Conservation (phyloP, 306 rosid species). For the Trichosanthes truncata region DNA sequence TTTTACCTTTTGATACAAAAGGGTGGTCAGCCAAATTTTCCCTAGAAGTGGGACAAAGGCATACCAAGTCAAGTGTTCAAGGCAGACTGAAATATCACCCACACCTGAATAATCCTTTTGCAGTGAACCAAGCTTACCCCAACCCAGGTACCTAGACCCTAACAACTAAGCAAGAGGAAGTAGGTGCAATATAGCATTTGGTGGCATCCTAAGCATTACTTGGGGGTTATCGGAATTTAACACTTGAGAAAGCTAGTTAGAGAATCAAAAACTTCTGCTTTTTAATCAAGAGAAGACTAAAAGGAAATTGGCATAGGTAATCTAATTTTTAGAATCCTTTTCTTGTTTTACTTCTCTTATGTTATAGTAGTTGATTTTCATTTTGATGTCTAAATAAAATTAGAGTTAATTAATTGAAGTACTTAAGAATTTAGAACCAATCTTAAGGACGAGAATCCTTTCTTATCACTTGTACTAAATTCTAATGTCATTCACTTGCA, state of each 20-base stretch:
- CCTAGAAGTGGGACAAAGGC: background rate
- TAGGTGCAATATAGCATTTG: background rate
- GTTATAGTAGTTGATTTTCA: background rate
- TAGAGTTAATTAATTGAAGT: background rate
- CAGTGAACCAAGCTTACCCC: background rate
- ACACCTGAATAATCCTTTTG: background rate
- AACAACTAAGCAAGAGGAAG: background rate
- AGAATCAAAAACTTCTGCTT: background rate
- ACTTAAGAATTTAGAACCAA: background rate
- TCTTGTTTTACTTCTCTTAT: background rate
- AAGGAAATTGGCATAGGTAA: background rate
- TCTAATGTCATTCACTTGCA: background rate
- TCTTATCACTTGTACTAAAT: background rate
- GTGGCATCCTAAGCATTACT: background rate
- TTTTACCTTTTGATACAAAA: background rate
- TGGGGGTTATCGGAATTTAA: background rate
- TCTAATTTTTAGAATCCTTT: background rate
- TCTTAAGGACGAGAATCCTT: background rate
- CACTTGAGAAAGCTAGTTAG: background rate
- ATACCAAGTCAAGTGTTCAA: background rate
- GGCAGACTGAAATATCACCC: background rate
- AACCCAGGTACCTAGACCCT: background rate
- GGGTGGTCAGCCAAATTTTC: background rate
- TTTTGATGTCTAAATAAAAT: background rate
- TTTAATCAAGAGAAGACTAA: background rate